Conservation (phyloP, 768 basidiomycete genomes). For the Strobilomyces confusus region DNA sequence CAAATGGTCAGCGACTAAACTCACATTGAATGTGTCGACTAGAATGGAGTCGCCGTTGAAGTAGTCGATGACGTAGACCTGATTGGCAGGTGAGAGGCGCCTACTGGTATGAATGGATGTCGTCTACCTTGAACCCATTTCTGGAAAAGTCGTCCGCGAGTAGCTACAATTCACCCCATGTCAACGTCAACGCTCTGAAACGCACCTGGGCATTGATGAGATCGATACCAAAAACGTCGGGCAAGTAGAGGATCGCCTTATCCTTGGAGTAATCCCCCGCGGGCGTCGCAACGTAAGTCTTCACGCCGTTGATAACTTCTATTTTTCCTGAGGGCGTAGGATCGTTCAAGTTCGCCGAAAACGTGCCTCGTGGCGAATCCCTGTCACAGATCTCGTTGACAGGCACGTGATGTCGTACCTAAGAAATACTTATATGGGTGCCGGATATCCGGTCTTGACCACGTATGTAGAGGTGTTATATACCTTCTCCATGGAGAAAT, state of each 20-base stretch:
- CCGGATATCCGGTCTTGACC: not conserved
- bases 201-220: constrained; percentile 44
- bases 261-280: constrained; percentile 46
- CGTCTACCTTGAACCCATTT: constrained; percentile 35
- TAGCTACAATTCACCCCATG: constrained; percentile 24
- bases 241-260: constrained; percentile 52
- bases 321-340: not conserved
- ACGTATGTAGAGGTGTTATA: constrained; percentile 11
- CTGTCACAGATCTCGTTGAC: constrained; percentile 18
- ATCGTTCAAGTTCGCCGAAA: too few species aligned
- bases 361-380: constrained; percentile 50
- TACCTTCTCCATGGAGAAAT: not conserved
- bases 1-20: not conserved
- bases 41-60: constrained; percentile 27
- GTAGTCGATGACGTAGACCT: constrained; percentile 26
- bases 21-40: constrained; percentile 11
- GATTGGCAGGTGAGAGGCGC: not conserved
- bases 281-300: constrained; percentile 43
- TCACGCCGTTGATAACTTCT: too few species aligned
- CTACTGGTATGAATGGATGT: not conserved
- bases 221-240: constrained; percentile 50
- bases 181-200: not conserved
- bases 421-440: constrained; percentile 44
- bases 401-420: constrained; percentile 34
- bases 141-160: constrained; percentile 42